Evolutionary conservation across 345 rosid genomes (phyloP), one percentile per base, ranked within the genome.

Genomic region (Geranium brycei): DNA sequence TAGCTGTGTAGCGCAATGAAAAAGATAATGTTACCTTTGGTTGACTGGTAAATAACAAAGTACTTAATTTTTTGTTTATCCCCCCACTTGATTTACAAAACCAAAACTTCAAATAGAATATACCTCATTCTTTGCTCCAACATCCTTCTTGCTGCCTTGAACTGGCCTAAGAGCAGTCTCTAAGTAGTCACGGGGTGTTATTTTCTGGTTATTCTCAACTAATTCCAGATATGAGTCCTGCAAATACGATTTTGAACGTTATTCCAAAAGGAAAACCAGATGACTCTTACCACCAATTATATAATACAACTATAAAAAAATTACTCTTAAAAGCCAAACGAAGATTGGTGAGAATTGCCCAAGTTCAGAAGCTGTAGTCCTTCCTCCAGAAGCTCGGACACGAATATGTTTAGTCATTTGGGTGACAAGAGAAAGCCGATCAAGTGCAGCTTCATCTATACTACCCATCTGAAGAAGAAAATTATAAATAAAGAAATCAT

Each of bases 261-360:
- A 35, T 7, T 35, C 41, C 10, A 35, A 35, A 35, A 7, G 41
- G 41, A 47, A 47, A 47, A 8, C 53, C 11, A 47, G 14, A 47
- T 47, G 14, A 35, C 41, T 35, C 41, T 35, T 35, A 35, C 41
- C 41, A 35, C 41, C 41, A 35, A 35, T 7, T 4, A 35, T 35
- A 4, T 35, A 35, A 35, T 7, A 35, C 41, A 35, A 23, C 28
- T 23, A 23, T 7, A 4, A 47, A 7, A 67, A n/a, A 65, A 64
- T 68, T 83, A 95, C 99, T 84, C 99, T 84, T 60, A 95, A 75
- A 58, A 95, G 96, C 99, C 99, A 95, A 74, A 95, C 89, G 82
- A 95, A 95, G 57, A 91, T 87, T 35, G 99, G 99, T 31, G 97
- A 87, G 76, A 91, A 95, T 53, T 84, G 95, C 31, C 96, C 97